Conservation (phyloP, 1,139 yeast species). For the Diutina pseudorugosa region DNA sequence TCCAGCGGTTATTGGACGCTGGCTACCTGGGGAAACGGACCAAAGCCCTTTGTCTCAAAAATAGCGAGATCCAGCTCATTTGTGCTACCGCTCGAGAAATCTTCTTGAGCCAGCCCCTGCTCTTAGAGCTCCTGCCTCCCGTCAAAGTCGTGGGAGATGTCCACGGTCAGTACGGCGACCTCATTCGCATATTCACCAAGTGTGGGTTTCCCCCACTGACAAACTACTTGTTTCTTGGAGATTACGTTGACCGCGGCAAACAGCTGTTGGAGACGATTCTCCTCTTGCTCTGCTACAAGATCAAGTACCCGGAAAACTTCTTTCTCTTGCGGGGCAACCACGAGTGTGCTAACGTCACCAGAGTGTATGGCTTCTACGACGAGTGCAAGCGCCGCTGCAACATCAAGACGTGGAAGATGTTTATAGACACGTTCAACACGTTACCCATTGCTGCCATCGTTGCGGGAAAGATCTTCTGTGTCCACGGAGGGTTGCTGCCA, state of each 20-base stretch:
- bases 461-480: conserved; percentile 93
- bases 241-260: conserved; percentile 94
- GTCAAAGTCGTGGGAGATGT: conserved; percentile 97
- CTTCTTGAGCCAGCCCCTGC: conserved; percentile 76
- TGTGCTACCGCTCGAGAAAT: conserved; percentile 85
- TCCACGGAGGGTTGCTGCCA: conserved; percentile 94
- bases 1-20: conserved; percentile 83
- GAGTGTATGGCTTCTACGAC: conserved; percentile 93
- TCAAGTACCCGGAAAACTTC: conserved; percentile 93
- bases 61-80: conserved; percentile 72
- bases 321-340: conserved; percentile 89
- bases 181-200: conserved; percentile 81
- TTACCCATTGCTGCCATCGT: conserved; percentile 93
- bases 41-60: conserved; percentile 77
- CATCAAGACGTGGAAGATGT: conserved; percentile 86
- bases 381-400: conserved; percentile 87
- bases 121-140: conserved; percentile 84
- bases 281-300: conserved; percentile 77
- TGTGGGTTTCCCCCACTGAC: conserved; percentile 98
- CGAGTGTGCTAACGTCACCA: conserved; percentile 91
- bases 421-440: conserved; percentile 89
- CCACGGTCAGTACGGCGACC: conserved; percentile 91
- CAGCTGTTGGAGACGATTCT: conserved; percentile 87
- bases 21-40: conserved; percentile 93
- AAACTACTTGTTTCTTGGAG: conserved; percentile 85